Evolutionary conservation across 129 eudicot genomes (phyloP).

Genomic region (Centella asiatica): DNA sequence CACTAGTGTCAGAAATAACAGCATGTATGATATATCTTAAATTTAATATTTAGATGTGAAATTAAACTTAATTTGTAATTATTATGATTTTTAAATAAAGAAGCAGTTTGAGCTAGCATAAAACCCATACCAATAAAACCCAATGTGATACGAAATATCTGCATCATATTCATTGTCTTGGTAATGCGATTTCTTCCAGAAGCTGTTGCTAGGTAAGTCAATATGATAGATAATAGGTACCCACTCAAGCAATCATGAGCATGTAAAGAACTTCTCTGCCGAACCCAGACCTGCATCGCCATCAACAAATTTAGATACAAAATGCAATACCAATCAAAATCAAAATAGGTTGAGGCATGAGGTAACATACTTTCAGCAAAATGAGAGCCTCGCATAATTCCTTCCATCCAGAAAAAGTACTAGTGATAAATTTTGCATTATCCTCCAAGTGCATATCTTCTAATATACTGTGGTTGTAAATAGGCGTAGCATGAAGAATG

Average conservation of each 20-base stretch:
- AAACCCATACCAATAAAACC: conserved; percentile 66
- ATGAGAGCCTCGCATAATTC: conserved; percentile 67
- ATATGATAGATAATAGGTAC: conserved; percentile 48
- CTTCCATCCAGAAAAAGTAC: conserved; percentile 55
- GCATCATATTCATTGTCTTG: conserved; percentile 58
- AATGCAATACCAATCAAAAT: background rate
- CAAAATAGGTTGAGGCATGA: background rate
- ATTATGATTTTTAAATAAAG: no score
- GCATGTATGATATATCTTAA: no score
- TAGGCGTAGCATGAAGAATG: conserved; percentile 56
- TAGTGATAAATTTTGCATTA: conserved; percentile 49
- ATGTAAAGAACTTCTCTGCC: conserved; percentile 67
- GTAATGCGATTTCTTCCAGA: conserved; percentile 47
- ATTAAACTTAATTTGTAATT: no score
- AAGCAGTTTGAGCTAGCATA: background rate
- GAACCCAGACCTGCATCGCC: conserved; percentile 84
- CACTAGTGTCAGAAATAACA: no score
- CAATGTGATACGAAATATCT: conserved; percentile 74
- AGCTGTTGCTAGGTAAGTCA: conserved; percentile 73
- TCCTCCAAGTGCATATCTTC: conserved; percentile 90
- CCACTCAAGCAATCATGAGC: conserved; percentile 84
- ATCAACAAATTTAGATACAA: background rate
- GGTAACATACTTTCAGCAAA: conserved; percentile 58
- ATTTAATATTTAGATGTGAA: no score
- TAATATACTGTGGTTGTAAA: conserved; percentile 71